A percentile compares a stretch with the other conserved stretches of the same genome.
Conservation (phyloP, 2,329 filamentous ascomycete genomes). For the Pseudohalonectria lignicola region DNA sequence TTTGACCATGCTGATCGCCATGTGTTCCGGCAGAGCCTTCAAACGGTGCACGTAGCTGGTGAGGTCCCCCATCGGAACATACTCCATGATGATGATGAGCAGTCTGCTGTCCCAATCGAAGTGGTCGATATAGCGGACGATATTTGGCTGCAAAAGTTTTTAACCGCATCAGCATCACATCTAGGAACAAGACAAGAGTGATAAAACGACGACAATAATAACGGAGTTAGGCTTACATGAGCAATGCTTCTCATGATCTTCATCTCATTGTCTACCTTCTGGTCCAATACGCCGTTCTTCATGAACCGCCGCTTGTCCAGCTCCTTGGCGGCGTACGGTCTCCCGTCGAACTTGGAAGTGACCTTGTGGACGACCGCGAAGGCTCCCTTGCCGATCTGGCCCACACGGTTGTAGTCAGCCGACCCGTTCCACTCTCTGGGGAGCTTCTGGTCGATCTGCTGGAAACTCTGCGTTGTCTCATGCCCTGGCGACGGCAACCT, state of each 20-base stretch:
- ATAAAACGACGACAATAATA: no score
- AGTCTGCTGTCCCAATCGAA: constrained; percentile 71
- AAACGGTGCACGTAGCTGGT: constrained; percentile 57
- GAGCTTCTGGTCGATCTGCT: constrained; percentile 20
- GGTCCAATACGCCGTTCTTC: constrained; percentile 81
- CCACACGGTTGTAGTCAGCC: constrained; percentile 70
- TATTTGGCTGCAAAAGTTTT: constrained; percentile 61
- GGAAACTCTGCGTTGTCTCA: constrained; percentile 6
- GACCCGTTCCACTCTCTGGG: constrained; percentile 73
- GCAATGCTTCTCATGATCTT: constrained; percentile 80
- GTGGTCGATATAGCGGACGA: constrained; percentile 85
- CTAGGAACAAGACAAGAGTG: no score
- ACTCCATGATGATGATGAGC: constrained; percentile 98
- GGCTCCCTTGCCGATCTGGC: constrained; percentile 79
- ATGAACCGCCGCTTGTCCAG: constrained; percentile 88
- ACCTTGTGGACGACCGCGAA: constrained; percentile 92
- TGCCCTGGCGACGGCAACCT: neutral
- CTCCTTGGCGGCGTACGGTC: constrained; percentile 84
- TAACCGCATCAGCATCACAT: no score
- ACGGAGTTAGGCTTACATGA: constrained; percentile 56
- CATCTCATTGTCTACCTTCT: constrained; percentile 95
- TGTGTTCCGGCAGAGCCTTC: constrained; percentile 52
- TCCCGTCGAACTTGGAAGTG: constrained; percentile 73
- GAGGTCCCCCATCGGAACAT: constrained; percentile 70
- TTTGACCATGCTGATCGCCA: constrained; percentile 59